Evolutionary conservation across 352 stramenopile genomes (phyloP).

Genomic region (Phytopythium boreale): DNA sequence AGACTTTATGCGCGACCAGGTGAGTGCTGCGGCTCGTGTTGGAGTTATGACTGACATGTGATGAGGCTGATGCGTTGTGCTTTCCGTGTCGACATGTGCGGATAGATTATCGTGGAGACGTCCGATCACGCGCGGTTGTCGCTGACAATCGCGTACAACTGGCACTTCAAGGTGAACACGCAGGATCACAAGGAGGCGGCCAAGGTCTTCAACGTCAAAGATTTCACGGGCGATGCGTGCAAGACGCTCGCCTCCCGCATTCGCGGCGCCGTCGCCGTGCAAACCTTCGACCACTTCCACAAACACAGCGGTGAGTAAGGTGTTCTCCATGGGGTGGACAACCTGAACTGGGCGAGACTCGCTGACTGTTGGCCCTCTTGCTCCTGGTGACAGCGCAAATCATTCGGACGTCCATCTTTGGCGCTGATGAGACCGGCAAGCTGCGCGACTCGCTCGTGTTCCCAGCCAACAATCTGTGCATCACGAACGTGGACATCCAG

Average conservation of each 20-base stretch:
- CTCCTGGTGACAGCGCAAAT: conserved; percentile 35
- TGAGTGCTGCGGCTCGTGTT: neutral
- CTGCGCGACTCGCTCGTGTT: conserved; percentile 58
- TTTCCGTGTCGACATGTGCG: neutral
- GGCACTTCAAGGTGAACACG: conserved; percentile 68
- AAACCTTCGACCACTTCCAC: conserved; percentile 82
- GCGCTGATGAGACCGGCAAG: conserved; percentile 50
- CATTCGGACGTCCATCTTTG: conserved; percentile 80
- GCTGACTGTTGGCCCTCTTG: neutral
- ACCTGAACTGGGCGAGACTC: neutral
- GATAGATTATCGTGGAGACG: conserved; percentile 74
- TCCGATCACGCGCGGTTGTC: conserved; percentile 72
- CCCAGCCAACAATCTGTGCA: conserved; percentile 69
- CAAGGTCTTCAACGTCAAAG: conserved; percentile 81
- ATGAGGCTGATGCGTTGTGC: neutral
- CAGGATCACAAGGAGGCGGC: conserved; percentile 47
- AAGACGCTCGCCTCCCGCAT: conserved; percentile 80
- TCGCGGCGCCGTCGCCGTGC: conserved; percentile 63
- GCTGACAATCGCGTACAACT: conserved; percentile 84
- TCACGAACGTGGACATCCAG: conserved; percentile 84
- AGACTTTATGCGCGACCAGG: conserved; percentile 81
- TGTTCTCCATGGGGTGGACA: neutral
- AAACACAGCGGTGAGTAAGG: conserved; percentile 57
- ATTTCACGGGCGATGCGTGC: conserved; percentile 79
- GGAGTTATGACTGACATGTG: neutral